Base-by-base conservation (phyloP, 495 filamentous ascomycete genomes). In the Xylaria castorea region DNA sequence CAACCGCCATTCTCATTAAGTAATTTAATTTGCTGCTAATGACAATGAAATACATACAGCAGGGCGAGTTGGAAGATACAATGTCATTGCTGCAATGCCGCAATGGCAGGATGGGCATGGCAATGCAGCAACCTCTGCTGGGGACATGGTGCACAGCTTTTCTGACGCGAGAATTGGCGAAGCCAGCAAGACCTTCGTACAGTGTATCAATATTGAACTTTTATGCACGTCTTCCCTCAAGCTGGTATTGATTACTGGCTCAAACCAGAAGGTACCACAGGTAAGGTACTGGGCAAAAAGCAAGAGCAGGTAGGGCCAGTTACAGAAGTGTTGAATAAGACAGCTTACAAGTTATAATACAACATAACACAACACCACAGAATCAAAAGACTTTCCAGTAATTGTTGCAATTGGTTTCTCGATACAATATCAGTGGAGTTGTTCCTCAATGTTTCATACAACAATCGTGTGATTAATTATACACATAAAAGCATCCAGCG, bases 401-500 rank as follows among this genome's bases (percentile, higher is more conserved):
- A 42, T 40, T 27, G n/a, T 27, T 44, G 11, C 36, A 27, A 12
- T 44, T 40, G n/a, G 27, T 40, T 63, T 25, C 61, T 63, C n/a
- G 22, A 16, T 44, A 63, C 36, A 12, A 16, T 25, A 40, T 63
- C 61, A 63, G 61, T 1, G 61, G 61, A 63, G 61, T 50, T 51
- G 64, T 51, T 66, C 46, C 64, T n/a, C 40, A n/a, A 65, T 2
- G 42, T 48, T 38, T 9, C 36, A 32, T 20, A 48, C 38, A 20
- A 32, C 62, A 38, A 38, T 53, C 4, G 25, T 36, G 36, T 18
- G 34, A 2, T 34, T 53, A 46, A 66, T 66, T 36, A 66, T 66
- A 66, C 46, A 66, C 64, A 30, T 18, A 46, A 7, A 30, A 51
- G 27, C 63, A 34, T 30, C 42, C 4, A 36, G 42, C 27, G n/a